Conservation (phyloP, 495 filamentous ascomycete species). For the Trichocladium antarcticum region DNA sequence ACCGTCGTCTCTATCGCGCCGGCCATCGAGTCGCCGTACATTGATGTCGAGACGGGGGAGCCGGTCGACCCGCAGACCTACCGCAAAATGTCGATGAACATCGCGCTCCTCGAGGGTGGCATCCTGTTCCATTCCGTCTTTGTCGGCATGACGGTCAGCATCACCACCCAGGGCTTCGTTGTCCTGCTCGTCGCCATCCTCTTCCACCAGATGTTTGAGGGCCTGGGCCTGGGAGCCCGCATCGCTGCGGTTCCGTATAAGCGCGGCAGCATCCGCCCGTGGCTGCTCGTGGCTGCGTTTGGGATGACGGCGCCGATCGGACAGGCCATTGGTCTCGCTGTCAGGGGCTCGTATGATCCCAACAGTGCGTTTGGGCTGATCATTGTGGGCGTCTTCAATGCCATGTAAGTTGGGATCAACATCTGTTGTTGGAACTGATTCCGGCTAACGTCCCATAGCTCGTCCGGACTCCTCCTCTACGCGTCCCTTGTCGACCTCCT, state of each 20-base stretch:
- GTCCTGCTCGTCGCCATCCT: conserved; percentile 56
- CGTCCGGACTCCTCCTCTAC: conserved; percentile 50
- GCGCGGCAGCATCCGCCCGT: conserved; percentile 42
- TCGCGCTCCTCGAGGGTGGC: conserved; percentile 45
- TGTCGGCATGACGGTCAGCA: conserved; percentile 57
- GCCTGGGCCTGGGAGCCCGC: conserved; percentile 54
- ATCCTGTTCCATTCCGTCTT: conserved; percentile 53
- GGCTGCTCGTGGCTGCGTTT: conserved; percentile 53
- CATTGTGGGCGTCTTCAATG: conserved; percentile 58
- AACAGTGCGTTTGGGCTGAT: conserved; percentile 53
- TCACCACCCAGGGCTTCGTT: conserved; percentile 52
- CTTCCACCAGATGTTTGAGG: conserved; percentile 64
- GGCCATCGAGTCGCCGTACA: conserved; percentile 22
- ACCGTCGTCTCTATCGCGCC: conserved; percentile 9
- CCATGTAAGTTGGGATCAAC: conserved; percentile 38
- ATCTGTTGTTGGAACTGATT: background rate
- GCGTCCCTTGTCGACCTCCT: conserved; percentile 52
- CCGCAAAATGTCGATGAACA: conserved; percentile 42
- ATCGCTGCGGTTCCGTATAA: conserved; percentile 46
- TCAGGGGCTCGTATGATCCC: conserved; percentile 51
- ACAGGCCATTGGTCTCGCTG: conserved; percentile 48
- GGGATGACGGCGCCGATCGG: conserved; percentile 49
- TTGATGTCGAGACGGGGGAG: conserved; percentile 33
- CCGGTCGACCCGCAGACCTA: conserved; percentile 35
- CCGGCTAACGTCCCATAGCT: conserved; percentile 24